A percentile compares a stretch with the other conserved stretches of the same genome.
phyloP scores from a whole-genome alignment of 106 monocot genomes.

The Acorus calamus region DNA sequence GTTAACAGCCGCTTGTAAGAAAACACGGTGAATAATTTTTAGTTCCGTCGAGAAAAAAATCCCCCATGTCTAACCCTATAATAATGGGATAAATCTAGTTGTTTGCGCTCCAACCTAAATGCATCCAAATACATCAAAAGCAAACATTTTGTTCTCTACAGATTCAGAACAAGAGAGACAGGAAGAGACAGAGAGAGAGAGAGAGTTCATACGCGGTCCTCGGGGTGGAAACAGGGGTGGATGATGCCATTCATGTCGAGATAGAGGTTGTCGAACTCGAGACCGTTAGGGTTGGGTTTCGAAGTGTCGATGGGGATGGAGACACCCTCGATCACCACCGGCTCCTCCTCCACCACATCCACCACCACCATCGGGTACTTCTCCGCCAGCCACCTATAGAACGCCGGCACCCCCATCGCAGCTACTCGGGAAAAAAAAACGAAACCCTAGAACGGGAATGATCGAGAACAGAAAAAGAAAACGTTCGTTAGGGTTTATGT shows the following conservation, averaged over 20 bases:
- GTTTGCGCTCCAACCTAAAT: not conserved
- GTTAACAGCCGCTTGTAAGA: too few relatives aligned
- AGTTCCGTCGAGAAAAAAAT: too few relatives aligned
- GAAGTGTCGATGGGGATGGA: slow-evolving; percentile 71
- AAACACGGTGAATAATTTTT: too few relatives aligned
- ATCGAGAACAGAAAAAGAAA: too few relatives aligned
- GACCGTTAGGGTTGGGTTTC: slow-evolving; percentile 79
- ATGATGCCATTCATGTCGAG: slow-evolving; percentile 98
- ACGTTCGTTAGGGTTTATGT: too few relatives aligned
- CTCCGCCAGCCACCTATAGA: slow-evolving; percentile 95
- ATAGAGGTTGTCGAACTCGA: slow-evolving; percentile 83
- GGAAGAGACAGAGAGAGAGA: not conserved
- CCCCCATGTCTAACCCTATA: too few relatives aligned
- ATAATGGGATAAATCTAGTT: too few relatives aligned
- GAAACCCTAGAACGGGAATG: too few relatives aligned
- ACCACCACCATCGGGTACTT: slow-evolving; percentile 98
- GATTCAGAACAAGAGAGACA: not conserved
- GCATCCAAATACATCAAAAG: slow-evolving; percentile 1
- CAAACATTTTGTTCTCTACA: not conserved
- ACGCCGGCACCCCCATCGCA: slow-evolving; percentile 86
- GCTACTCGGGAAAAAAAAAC: too few relatives aligned
- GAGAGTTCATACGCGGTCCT: slow-evolving; percentile 56
- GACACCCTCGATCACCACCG: slow-evolving; percentile 68
- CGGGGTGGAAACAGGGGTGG: slow-evolving; percentile 92
- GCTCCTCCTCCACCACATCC: slow-evolving; percentile 86